These are phyloP conservation scores for Biscutella laevigata DNA, from an alignment of 441 rosid genomes.

Conservation along the genomic window DNA sequence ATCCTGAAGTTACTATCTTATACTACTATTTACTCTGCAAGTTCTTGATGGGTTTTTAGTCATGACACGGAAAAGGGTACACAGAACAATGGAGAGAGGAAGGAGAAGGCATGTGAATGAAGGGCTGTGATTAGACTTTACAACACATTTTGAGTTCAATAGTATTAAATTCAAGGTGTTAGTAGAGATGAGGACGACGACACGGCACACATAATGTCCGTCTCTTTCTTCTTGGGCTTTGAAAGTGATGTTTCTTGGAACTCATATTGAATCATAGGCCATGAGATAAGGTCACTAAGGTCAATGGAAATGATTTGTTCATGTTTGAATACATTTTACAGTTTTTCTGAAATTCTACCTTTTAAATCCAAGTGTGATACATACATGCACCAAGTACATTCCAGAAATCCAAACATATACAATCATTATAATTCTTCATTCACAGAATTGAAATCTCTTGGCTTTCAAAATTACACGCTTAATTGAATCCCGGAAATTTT, in stretches of 20 bases:
- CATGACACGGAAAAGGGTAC: too few relatives aligned
- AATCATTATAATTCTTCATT: not conserved
- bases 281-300: too few relatives aligned
- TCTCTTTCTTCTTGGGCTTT: constrained; percentile 23
- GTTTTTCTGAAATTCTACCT: too few relatives aligned
- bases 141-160: constrained; percentile 18
- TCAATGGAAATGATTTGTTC: too few relatives aligned
- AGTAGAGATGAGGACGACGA: constrained; percentile 15
- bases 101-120: constrained; percentile 20
- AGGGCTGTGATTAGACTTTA: constrained; percentile 10
- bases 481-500: constrained; percentile 17
- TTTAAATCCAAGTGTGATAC: too few relatives aligned
- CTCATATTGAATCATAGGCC: too few relatives aligned
- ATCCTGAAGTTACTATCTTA: constrained; percentile 5
- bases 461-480: constrained; percentile 17
- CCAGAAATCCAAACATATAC: too few relatives aligned
- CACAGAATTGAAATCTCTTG: not conserved
- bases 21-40: too few relatives aligned
- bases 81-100: not conserved
- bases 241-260: constrained; percentile 20
- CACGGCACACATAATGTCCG: constrained; percentile 10
- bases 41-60: too few relatives aligned
- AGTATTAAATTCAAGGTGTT: constrained; percentile 22
- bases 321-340: too few relatives aligned
- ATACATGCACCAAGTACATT: too few relatives aligned